Conservation (phyloP, 345 rosid genomes). For the Geranium brycei region DNA sequence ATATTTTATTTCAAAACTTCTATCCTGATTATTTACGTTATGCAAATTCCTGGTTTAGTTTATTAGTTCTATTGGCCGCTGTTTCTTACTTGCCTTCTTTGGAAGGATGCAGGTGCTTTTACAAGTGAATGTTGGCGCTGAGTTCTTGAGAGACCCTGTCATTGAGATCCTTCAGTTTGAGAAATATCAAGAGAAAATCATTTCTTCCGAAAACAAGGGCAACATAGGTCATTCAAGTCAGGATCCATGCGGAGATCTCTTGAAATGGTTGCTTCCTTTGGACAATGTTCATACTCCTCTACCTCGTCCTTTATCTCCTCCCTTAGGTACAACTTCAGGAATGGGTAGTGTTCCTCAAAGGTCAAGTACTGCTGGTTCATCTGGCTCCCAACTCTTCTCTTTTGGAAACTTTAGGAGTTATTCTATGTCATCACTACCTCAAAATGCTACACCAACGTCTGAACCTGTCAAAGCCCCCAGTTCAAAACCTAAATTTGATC, state of each 20-base stretch:
- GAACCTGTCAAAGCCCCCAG: slow-evolving; percentile 51
- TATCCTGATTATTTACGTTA: background rate
- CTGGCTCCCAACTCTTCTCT: slow-evolving; percentile 82
- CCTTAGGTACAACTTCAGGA: slow-evolving; percentile 42
- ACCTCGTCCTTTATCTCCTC: slow-evolving; percentile 45
- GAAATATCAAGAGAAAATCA: slow-evolving; percentile 39
- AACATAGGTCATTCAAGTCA: slow-evolving; percentile 22
- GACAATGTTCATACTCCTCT: slow-evolving; percentile 54
- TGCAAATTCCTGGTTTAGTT: background rate
- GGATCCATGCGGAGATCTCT: slow-evolving; percentile 66
- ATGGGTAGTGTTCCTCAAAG: slow-evolving; percentile 38
- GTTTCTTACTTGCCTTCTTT: slow-evolving; percentile 56
- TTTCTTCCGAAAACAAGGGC: slow-evolving; percentile 23
- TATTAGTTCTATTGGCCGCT: slow-evolving; percentile 5
- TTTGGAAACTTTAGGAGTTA: slow-evolving; percentile 84
- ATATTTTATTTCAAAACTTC: too few species aligned
- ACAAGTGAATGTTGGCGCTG: slow-evolving; percentile 72
- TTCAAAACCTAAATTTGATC: slow-evolving; percentile 61
- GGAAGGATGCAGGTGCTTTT: slow-evolving; percentile 97
- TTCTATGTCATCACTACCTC: slow-evolving; percentile 96
- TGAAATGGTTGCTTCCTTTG: slow-evolving; percentile 93
- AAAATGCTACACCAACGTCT: slow-evolving; percentile 42
- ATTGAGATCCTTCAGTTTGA: slow-evolving; percentile 97
- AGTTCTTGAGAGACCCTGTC: slow-evolving; percentile 60
- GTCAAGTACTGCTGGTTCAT: slow-evolving; percentile 33